Conservation (phyloP, 1,139 yeast species). For the Saccharomyces hybrid region DNA sequence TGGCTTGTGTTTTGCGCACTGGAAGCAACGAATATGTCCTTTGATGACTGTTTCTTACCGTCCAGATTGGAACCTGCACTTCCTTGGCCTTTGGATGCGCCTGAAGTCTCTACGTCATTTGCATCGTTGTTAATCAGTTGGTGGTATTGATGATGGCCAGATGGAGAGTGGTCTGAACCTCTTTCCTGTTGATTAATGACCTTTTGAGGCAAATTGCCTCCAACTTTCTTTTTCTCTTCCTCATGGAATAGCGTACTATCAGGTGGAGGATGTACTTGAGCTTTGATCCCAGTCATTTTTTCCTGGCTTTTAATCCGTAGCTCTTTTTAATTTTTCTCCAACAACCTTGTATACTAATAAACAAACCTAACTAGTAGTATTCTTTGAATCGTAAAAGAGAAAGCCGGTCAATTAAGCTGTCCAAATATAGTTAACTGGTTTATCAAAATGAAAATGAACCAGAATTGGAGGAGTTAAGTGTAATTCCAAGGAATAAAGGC, state of each 20-base stretch:
- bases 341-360: not conserved
- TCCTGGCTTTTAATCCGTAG: not conserved
- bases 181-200: constrained; percentile 7
- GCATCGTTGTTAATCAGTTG: not conserved
- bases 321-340: not conserved
- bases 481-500: not conserved
- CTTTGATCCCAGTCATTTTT: not conserved
- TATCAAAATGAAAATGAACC: not conserved
- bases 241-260: constrained; percentile 1
- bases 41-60: constrained; percentile 1
- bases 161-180: constrained; percentile 9
- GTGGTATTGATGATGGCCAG: constrained; percentile 1
- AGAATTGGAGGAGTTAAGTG: not conserved
- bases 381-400: not conserved
- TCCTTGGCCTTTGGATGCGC: not conserved
- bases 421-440: not conserved
- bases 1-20: constrained; percentile 15
- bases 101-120: not conserved
- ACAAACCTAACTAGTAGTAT: not conserved
- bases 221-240: constrained; percentile 7
- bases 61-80: not conserved
- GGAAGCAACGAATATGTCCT: constrained; percentile 22
- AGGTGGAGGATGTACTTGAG: not conserved
- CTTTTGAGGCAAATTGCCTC: constrained; percentile 8
- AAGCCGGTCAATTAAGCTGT: not conserved